Evolutionary conservation across 768 basidiomycete species (phyloP), one percentile per base, ranked within the genome.

Genomic region (Naganishia friedmannii): DNA sequence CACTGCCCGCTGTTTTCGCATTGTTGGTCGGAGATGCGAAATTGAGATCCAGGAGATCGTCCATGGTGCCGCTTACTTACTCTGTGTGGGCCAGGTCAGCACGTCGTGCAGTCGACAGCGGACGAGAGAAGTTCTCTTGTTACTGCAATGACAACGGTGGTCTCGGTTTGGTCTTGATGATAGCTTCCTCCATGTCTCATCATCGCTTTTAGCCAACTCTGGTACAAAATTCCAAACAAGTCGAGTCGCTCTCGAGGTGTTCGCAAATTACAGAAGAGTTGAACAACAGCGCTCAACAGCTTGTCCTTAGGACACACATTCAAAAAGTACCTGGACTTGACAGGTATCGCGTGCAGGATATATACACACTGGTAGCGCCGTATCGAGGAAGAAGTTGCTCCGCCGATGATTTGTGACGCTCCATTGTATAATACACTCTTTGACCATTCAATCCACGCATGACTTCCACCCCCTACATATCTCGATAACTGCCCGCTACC

Each of bases 41-140:
- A 69, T 77, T 74, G 51, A 80, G 75, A 58, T 79, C 78, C 4
- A 80, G 72, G 17, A 80, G 77, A 66, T 80, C 79, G 73, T 80
- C 77, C 79, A 80, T 80, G 39, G 39, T 45, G 13, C 7, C 55
- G 29, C 13, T 1, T 21, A n/a, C 37, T 29, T 32, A 39, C 13
- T 2, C 4, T 21, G n/a, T 32, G 39, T n/a, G 10, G 21, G 34
- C 31, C 2, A 39, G 17, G 17, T 13, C 57, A 58, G 23, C 29
- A 58, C 29, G 48, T n/a, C 17, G 21, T 51, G 19, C 13, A n/a
- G 23, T 51, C 48, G 23, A 51, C 19, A 21, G 17, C 21, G 21
- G 7, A 17, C 17, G 45, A 46, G 34, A 37, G 12, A 17, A 15
- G 45, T 46, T 17, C 3, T 8, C 45, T 4, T 46, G 45, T 21